A percentile compares a stretch with the other conserved stretches of the same genome.
Evolutionary conservation across 768 basidiomycete genomes (phyloP).

Genomic region (Lepiota subincarnata): DNA sequence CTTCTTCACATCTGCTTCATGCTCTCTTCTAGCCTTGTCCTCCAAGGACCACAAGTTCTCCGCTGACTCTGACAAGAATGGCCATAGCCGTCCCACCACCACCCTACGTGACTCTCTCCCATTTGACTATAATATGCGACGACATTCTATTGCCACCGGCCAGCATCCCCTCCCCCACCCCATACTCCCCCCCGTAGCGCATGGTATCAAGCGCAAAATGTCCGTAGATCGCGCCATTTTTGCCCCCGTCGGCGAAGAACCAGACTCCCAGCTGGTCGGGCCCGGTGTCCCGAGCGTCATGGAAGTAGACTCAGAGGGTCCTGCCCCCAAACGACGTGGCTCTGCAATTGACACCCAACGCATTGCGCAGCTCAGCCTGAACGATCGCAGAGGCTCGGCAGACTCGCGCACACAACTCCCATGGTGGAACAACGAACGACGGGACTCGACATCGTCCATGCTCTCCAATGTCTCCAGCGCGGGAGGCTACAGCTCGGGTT

Average conservation of each 20-base stretch:
- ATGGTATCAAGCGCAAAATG: constrained; percentile 82
- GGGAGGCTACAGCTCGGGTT: constrained; percentile 50
- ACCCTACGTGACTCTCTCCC: constrained; percentile 39
- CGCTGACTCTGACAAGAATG: constrained; percentile 7
- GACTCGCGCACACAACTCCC: constrained; percentile 50
- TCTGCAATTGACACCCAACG: constrained; percentile 78
- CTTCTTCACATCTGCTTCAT: constrained; percentile 3
- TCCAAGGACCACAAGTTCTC: constrained; percentile 14
- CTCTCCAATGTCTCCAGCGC: constrained; percentile 58
- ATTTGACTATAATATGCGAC: constrained; percentile 67
- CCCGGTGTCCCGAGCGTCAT: constrained; percentile 62
- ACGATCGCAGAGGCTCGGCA: constrained; percentile 74
- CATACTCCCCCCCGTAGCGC: constrained; percentile 33
- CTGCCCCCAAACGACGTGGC: constrained; percentile 77
- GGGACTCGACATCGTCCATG: constrained; percentile 70
- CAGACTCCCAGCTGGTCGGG: constrained; percentile 63
- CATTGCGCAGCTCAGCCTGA: constrained; percentile 69
- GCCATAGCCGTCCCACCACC: constrained; percentile 17
- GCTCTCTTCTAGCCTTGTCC: constrained; percentile 10
- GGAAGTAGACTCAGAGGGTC: constrained; percentile 56
- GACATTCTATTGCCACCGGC: constrained; percentile 68
- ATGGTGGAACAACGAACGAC: constrained; percentile 62
- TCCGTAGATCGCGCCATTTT: constrained; percentile 58
- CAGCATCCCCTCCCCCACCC: constrained; percentile 40
- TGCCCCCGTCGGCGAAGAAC: constrained; percentile 55